These are phyloP conservation scores for Oryza australiensis DNA, from an alignment of 176 grass and related monocot genomes.

Conservation along the genomic window DNA sequence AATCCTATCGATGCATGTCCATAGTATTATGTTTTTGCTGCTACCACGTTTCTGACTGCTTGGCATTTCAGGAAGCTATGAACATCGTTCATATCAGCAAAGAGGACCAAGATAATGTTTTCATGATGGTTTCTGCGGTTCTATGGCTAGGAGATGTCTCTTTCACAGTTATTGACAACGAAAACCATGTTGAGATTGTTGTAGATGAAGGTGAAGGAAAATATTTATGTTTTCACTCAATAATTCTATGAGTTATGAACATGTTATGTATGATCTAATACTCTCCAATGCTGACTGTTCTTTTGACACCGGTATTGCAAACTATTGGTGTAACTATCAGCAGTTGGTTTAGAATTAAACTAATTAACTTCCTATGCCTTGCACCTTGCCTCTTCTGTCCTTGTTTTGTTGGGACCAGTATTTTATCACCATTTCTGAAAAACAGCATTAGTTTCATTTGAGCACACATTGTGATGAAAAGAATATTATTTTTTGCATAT, in stretches of 20 bases:
- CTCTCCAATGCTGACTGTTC: background rate
- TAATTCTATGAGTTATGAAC: background rate
- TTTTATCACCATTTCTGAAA: slow-evolving; percentile 9
- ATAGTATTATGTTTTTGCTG: background rate
- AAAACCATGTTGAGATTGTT: slow-evolving; percentile 93
- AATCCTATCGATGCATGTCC: slow-evolving; percentile 10
- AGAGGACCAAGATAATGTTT: slow-evolving; percentile 91
- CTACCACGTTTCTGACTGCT: slow-evolving; percentile 39
- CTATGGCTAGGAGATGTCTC: slow-evolving; percentile 95
- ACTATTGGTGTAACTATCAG: background rate
- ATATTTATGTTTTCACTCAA: slow-evolving; percentile 11
- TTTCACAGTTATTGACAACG: slow-evolving; percentile 87
- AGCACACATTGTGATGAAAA: background rate
- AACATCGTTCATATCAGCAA: slow-evolving; percentile 94
- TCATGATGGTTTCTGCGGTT: slow-evolving; percentile 79
- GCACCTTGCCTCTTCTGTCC: background rate
- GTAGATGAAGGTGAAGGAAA: slow-evolving; percentile 80
- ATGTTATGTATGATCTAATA: background rate
- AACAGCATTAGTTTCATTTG: background rate
- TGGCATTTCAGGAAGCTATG: slow-evolving; percentile 82
- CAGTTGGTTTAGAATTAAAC: background rate
- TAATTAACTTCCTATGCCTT: background rate
- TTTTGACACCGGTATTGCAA: background rate
- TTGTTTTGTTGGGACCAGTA: background rate
- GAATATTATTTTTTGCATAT: background rate